These are phyloP conservation scores for Globisporangium barbulae DNA, from an alignment of 352 stramenopile species.

Conservation along the genomic window DNA sequence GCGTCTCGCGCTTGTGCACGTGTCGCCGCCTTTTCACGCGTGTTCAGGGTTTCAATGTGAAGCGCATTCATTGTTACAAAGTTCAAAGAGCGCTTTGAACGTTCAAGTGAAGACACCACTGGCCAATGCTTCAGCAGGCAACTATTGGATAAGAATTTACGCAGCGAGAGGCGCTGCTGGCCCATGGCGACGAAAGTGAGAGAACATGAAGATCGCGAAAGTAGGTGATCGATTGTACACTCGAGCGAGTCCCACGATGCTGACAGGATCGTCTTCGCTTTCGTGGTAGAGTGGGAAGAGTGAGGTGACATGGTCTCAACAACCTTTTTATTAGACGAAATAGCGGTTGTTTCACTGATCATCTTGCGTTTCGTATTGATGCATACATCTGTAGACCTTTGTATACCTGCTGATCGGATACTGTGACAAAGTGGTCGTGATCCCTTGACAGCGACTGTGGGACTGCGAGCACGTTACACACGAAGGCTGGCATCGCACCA, in stretches of 20 bases:
- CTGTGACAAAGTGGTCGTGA: not conserved
- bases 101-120: not conserved
- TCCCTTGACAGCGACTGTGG: conserved; percentile 1
- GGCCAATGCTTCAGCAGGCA: too few relatives aligned
- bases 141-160: not conserved
- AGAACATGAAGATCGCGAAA: not conserved
- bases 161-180: not conserved
- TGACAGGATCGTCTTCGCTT: conserved; percentile 1
- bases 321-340: not conserved
- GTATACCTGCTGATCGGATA: not conserved
- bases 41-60: too few relatives aligned
- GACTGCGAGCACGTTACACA: not conserved
- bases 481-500: not conserved
- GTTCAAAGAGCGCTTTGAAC: too few relatives aligned
- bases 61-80: too few relatives aligned
- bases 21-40: too few relatives aligned
- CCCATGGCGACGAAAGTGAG: not conserved
- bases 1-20: too few relatives aligned
- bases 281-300: not conserved
- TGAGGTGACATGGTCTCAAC: not conserved
- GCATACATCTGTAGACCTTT: not conserved
- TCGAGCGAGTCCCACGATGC: not conserved
- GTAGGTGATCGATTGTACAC: not conserved
- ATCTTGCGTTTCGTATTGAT: not conserved
- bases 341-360: not conserved